Evolutionary conservation across 345 rosid genomes (phyloP), one percentile per base, ranked within the genome.

Genomic region (Kernera saxatilis): DNA sequence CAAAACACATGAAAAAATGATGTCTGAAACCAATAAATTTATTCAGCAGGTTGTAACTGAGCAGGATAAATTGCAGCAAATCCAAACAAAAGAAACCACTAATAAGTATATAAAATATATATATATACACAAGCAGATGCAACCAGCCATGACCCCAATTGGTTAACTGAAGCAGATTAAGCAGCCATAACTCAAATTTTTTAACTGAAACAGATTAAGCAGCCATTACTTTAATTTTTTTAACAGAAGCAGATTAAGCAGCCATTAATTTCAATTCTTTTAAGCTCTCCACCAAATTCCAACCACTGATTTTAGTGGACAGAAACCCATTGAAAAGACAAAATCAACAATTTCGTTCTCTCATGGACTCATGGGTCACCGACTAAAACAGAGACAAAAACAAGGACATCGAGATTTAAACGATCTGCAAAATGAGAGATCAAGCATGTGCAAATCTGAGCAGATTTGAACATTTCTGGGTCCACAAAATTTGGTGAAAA

Each of bases 1-100:
- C 63, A 74, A 74, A 75, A 53, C 9, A 63, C 44, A 75, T 75
- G 70, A 69, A 58, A 76, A 75, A 55, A 48, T 64, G 71, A 76
- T 70, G 79, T 70, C 75, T 70, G 23, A 46, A 70, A 55, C 30
- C 49, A 70, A 19, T 61, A 52, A 43, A 17, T 17, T 1, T 32
- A 26, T 45, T 33, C 19, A 8, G 21, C 75, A 54, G 71, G 79
- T 69, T 15, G 71, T 56, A 69, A 40, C 78, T 43, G 50, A 67
- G 69, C n/a, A 69, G 6, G 66, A 36, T n/a, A 49, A 5, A 27
- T 26, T 21, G 23, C 52, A 75, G 4, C 35, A 56, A 73, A 66
- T 67, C 78, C 78, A 74, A 74, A 67, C 72, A 59, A 52, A 66
- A 58, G 67, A 74, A 66, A 66, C 66, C 45, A 66, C 67, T 39